Conservation (phyloP, 176 grass and related monocot species). For the Triticum timopheevii region DNA sequence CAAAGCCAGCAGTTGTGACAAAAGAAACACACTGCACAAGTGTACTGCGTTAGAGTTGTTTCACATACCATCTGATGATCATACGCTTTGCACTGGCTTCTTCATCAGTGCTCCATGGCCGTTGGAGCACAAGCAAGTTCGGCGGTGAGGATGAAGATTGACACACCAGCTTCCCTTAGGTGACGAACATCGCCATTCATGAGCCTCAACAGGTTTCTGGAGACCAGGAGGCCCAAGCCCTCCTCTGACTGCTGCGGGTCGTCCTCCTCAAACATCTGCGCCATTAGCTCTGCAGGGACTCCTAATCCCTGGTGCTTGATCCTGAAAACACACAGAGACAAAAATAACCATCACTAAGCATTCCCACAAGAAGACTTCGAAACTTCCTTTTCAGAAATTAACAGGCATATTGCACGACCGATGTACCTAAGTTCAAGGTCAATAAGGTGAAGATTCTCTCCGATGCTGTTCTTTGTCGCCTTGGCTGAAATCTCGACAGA, state of each 20-base stretch:
- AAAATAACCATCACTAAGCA: background rate
- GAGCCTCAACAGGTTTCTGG: slow-evolving; percentile 76
- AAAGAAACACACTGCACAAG: background rate
- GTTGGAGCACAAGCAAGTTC: slow-evolving; percentile 64
- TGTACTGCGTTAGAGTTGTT: background rate
- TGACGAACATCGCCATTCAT: slow-evolving; percentile 87
- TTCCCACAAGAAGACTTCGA: background rate
- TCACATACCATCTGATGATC: slow-evolving; percentile 16
- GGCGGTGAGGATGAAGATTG: slow-evolving; percentile 74
- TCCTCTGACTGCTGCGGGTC: slow-evolving; percentile 59
- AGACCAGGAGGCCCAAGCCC: slow-evolving; percentile 70
- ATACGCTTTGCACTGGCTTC: background rate
- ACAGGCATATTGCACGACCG: background rate
- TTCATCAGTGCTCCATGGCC: slow-evolving; percentile 8
- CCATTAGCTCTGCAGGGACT: slow-evolving; percentile 63
- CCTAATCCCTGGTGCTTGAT: slow-evolving; percentile 62
- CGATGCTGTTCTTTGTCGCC: slow-evolving; percentile 62
- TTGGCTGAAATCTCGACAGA: slow-evolving; percentile 61
- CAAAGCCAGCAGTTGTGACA: background rate
- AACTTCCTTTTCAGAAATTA: slow-evolving; percentile 11
- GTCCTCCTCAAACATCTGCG: slow-evolving; percentile 73
- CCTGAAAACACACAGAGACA: slow-evolving; percentile 37
- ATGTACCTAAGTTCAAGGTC: slow-evolving; percentile 76
- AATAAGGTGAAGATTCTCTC: slow-evolving; percentile 75
- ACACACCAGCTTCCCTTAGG: slow-evolving; percentile 67